Evolutionary conservation across 1,284 basidiomycete genomes (phyloP), one percentile per base, ranked within the genome.

Genomic region (Pisolithus thermaeus): DNA sequence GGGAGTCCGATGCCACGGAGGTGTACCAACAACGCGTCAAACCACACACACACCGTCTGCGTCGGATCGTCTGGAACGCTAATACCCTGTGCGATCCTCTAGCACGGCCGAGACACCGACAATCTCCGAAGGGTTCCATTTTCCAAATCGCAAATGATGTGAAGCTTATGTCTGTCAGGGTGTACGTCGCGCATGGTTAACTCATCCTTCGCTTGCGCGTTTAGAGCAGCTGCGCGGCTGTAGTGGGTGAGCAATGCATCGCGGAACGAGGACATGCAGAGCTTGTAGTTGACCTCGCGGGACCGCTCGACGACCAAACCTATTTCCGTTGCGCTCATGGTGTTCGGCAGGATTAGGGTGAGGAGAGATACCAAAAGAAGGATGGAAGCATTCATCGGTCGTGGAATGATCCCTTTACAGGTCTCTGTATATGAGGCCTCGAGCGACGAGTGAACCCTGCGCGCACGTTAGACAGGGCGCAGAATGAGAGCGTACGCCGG

Each of bases 41-140:
- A 85, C 94, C 93, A 97, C 47, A 97, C 93, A 64, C 97, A 97
- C 41, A 97, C 87, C 0, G 90, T 93, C 59, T 97, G 94, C 1
- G 76, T 74, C 0, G 76, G 70, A 63, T 97, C 92, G 7, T 74
- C 78, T 0, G 94, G 94, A 0, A 97, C 94, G 0, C 81, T 81
- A 0, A 97, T 85, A 1, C 93, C 94, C 94, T 94, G 97, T 5
- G 73, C 69, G 7, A 97, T 74, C 7, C 93, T 74, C 12, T 82
- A 79, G 3, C 79, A 70, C 0, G 91, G 92, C 2, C 94, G 78
- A 0, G 92, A 96, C 47, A 97, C 80, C 7, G 89, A 92, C 37
- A 97, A 62, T 79, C 83, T 50, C 76, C 75, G 56, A 75, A 61
- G 40, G 69, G 64, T 25, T 62, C 70, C 25, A 62, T 58, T 27